Base-by-base conservation (phyloP, 225 moss, liverwort and hornwort genomes). In the Marchantia polymorpha region DNA sequence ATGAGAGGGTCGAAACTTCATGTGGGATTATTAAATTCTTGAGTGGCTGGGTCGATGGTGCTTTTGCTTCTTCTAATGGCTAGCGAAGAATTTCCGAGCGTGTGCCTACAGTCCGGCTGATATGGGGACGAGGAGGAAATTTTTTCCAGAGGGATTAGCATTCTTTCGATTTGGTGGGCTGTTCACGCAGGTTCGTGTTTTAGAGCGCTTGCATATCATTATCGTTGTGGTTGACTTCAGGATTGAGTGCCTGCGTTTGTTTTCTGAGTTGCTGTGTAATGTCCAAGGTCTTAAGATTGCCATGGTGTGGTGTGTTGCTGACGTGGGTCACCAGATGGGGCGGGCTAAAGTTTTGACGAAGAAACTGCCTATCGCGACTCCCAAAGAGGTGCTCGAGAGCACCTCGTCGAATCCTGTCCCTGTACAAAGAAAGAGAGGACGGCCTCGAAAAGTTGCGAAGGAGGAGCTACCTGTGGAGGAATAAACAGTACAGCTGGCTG, bases 381-480 rank as follows among this genome's bases (percentile, higher is more conserved):
- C n/a, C n/a, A n/a, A n/a, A n/a, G 92, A 94, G 84, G 81, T 88
- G 75, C 91, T 89, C 39, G 91, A 92, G 76, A 86, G 86, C 77
- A 91, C 89, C 79, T 89, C 88, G 71, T 90, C 92, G 74, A 91
- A 89, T 73, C 88, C 89, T 78, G 86, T 90, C n/a, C 94, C 94
- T 60, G 89, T 86, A 79, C 94, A 89, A 79, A 89, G 92, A 74
- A 94, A 94, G 83, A 88, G 94, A 79, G 94, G 94, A 64, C 87
- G 94, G 74, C 94, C 94, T 60, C 94, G 94, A 54, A 94, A 94
- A 82, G 86, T 91, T 56, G 87, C 89, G 0, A 94, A 92, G 85
- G 92, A 91, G 80, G 92, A 94, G 77, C 81, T 88, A 49, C 82
- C 86, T 48, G 82, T 76, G 7, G 92, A 91, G 79, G 91, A 91